phyloP scores from a whole-genome alignment of 495 filamentous ascomycete species.

The Daldinia bambusicola region DNA sequence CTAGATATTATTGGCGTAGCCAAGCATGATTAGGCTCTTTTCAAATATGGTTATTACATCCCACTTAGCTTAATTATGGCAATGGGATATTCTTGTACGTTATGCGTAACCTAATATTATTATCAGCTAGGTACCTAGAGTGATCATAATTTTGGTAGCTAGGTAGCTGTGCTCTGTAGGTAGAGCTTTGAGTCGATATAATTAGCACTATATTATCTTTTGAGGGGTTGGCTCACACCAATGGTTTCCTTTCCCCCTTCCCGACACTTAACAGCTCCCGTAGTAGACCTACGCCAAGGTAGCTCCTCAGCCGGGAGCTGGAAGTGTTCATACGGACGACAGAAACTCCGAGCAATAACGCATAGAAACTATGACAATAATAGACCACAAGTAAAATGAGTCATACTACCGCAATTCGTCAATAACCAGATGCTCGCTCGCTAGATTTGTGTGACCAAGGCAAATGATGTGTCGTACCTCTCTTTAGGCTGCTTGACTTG shows the following conservation, averaged over 20 bases:
- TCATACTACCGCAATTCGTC: neutral
- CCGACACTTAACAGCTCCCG: neutral
- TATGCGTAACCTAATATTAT: neutral
- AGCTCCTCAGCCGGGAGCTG: too few species aligned
- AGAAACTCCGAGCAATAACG: neutral
- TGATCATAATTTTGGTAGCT: neutral
- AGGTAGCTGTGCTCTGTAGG: neutral
- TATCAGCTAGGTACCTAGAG: neutral
- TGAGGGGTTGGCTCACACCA: neutral
- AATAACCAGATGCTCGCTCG: neutral
- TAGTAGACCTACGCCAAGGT: neutral
- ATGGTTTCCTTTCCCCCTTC: neutral
- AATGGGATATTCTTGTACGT: neutral
- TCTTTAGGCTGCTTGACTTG: neutral
- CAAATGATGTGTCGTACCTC: neutral
- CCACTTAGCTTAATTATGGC: too few species aligned
- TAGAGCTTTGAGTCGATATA: neutral
- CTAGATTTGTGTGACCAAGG: conserved; percentile 2
- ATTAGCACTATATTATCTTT: neutral
- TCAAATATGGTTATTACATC: too few species aligned
- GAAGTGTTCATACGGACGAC: neutral
- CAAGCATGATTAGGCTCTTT: too few species aligned
- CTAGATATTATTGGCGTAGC: too few species aligned
- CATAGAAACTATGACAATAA: neutral
- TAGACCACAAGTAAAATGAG: neutral